Evolutionary conservation across 1,284 basidiomycete genomes (phyloP).

Genomic region (Volvariella volvacea): DNA sequence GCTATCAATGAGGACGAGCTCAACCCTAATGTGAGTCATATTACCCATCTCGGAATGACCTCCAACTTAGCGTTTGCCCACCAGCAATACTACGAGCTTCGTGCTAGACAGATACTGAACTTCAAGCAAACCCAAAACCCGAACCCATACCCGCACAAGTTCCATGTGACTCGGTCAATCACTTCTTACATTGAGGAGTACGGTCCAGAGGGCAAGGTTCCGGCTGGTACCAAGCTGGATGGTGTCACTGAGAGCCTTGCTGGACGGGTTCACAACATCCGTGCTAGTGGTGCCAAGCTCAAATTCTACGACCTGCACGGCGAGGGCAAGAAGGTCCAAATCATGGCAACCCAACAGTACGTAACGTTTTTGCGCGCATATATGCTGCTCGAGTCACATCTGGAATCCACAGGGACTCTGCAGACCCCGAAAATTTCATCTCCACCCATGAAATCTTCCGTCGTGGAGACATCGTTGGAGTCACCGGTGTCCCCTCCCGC

Average conservation of each 20-base stretch:
- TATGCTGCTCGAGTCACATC: slow-evolving; percentile 1
- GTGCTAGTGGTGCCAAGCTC: slow-evolving; percentile 79
- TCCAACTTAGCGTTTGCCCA: background rate
- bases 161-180: slow-evolving; percentile 83
- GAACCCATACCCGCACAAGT: slow-evolving; percentile 99
- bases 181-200: slow-evolving; percentile 74
- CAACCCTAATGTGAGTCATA: slow-evolving; percentile 66
- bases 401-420: slow-evolving; percentile 50
- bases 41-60: background rate
- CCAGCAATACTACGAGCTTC: slow-evolving; percentile 95
- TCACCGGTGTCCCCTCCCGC: slow-evolving; percentile 83
- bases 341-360: slow-evolving; percentile 89
- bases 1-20: slow-evolving; percentile 69
- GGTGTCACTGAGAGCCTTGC: slow-evolving; percentile 59
- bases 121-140: slow-evolving; percentile 82
- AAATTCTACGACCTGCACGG: slow-evolving; percentile 94
- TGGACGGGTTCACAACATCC: slow-evolving; percentile 89
- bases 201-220: slow-evolving; percentile 66
- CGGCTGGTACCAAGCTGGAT: slow-evolving; percentile 54
- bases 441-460: slow-evolving; percentile 83
- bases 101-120: slow-evolving; percentile 82
- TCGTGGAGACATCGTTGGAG: slow-evolving; percentile 95
- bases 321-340: slow-evolving; percentile 92
- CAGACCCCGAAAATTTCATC: slow-evolving; percentile 66
- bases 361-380: slow-evolving; percentile 20